phyloP scores from a whole-genome alignment of 441 rosid species.

The Isatis lusitanica region DNA sequence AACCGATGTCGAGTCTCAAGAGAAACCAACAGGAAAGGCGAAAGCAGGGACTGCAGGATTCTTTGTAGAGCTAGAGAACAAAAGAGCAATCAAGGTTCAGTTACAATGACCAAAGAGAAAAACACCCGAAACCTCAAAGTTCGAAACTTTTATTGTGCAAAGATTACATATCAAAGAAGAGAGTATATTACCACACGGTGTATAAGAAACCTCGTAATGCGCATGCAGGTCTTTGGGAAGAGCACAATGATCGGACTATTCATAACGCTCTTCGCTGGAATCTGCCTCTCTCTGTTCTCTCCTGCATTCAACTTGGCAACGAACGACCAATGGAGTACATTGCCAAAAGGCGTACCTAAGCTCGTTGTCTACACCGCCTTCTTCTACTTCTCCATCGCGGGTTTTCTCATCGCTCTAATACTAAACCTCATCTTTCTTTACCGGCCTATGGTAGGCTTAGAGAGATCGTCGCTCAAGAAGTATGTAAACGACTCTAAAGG shows the following conservation, averaged over 20 bases:
- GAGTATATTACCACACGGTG: slow-evolving; percentile 7
- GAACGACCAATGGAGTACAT: slow-evolving; percentile 76
- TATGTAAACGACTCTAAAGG: slow-evolving; percentile 72
- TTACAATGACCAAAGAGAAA: slow-evolving; percentile 28
- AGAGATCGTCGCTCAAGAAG: slow-evolving; percentile 59
- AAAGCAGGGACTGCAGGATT: slow-evolving; percentile 77
- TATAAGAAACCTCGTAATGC: slow-evolving; percentile 2
- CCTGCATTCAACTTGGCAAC: slow-evolving; percentile 92
- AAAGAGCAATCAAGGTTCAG: slow-evolving; percentile 78
- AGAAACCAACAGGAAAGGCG: slow-evolving; percentile 38
- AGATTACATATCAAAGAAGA: slow-evolving; percentile 2
- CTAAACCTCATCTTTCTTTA: slow-evolving; percentile 68
- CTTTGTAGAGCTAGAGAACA: slow-evolving; percentile 72
- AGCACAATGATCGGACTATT: slow-evolving; percentile 60
- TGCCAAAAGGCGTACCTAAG: slow-evolving; percentile 71
- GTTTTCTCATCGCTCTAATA: slow-evolving; percentile 64
- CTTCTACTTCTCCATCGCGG: slow-evolving; percentile 78
- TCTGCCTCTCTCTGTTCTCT: slow-evolving; percentile 85
- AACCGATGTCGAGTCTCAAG: slow-evolving; percentile 47
- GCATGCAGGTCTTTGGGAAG: slow-evolving; percentile 92
- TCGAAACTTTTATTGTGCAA: not conserved
- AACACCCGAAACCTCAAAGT: slow-evolving; percentile 24
- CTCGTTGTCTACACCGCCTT: slow-evolving; percentile 80
- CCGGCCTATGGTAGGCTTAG: slow-evolving; percentile 56
- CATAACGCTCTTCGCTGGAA: slow-evolving; percentile 71